Evolutionary conservation across 2,329 filamentous ascomycete genomes (phyloP).

Genomic region (Graphilbum sp.): DNA sequence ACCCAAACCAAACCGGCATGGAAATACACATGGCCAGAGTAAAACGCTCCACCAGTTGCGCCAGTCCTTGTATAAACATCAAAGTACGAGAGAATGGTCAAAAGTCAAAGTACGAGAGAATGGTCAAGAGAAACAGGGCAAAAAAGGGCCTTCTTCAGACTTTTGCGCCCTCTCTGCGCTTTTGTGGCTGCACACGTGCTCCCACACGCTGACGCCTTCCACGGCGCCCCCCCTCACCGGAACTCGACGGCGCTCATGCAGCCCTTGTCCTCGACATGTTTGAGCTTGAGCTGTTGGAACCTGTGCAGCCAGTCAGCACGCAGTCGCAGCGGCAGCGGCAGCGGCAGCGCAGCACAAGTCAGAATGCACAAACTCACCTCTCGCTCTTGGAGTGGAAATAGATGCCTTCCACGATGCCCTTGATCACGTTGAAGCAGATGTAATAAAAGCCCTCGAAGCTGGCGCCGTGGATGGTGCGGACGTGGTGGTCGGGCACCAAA

Average conservation of each 20-base stretch:
- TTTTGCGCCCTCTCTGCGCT: not conserved
- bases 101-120: not conserved
- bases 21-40: not conserved
- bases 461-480: slow-evolving; percentile 78
- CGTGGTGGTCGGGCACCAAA: slow-evolving; percentile 83
- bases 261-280: slow-evolving; percentile 71
- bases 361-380: slow-evolving; percentile 47
- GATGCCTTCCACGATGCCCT: slow-evolving; percentile 76
- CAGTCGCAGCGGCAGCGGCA: too few relatives aligned
- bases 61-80: not conserved
- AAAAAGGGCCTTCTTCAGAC: not conserved
- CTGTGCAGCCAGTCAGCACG: slow-evolving; percentile 26
- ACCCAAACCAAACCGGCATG: not conserved
- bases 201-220: not conserved
- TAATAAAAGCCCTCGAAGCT: slow-evolving; percentile 99
- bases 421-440: slow-evolving; percentile 91
- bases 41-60: not conserved
- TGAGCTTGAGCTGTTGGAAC: slow-evolving; percentile 83
- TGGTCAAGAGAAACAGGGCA: not conserved
- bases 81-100: not conserved
- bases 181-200: too few relatives aligned
- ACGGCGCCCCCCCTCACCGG: slow-evolving; percentile 33
- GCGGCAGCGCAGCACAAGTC: not conserved
- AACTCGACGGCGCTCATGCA: slow-evolving; percentile 84
- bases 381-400: slow-evolving; percentile 98